Evolutionary conservation across 1,139 yeast species (phyloP), one percentile per base, ranked within the genome.

Genomic region (Yamadazyma sp.): DNA sequence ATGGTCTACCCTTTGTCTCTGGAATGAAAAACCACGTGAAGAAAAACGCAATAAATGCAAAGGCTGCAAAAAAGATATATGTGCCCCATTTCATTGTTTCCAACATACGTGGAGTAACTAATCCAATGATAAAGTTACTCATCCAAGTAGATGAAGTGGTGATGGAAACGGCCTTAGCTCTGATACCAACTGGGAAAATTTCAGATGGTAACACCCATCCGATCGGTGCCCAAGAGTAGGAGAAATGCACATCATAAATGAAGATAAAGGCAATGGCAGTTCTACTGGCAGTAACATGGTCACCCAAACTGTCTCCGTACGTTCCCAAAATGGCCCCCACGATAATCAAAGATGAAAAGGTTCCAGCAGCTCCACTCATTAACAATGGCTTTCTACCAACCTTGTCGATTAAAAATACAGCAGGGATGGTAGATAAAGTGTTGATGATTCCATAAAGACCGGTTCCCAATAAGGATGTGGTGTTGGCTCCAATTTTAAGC

Each of bases 311-410:
- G 12, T 46, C 54, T 6, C 35, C 44, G 33, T 45, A 50, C 31
- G 39, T 78, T 53, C 92, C 94, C 35, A 84, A 71, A 29, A 84
- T 69, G 12, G 89, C 79, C 16, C 49, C 56, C 54, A 75, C 61
- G 23, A 53, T 44, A 17, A 52, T 37, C 42, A 64, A 49, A 18
- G 58, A 53, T 18, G 53, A 42, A 37, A 54, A 44, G 6, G 61
- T 53, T 15, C 63, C 63, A 26, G 52, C 68, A 29, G 86, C 86
- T 17, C 79, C 79, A 31, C 60, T 24, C 29, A 63, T 45, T 15
- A 76, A 52, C 29, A 71, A 55, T 27, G 58, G 52, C 41, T 61
- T 67, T 57, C 84, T 67, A 29, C 84, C 84, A 25, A 54, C 56
- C 24, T 44, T 56, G 46, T 78, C 83, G 41, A 71, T 54, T 29